Conservation (phyloP, 2,329 filamentous ascomycete species). For the Nemania bipapillata region DNA sequence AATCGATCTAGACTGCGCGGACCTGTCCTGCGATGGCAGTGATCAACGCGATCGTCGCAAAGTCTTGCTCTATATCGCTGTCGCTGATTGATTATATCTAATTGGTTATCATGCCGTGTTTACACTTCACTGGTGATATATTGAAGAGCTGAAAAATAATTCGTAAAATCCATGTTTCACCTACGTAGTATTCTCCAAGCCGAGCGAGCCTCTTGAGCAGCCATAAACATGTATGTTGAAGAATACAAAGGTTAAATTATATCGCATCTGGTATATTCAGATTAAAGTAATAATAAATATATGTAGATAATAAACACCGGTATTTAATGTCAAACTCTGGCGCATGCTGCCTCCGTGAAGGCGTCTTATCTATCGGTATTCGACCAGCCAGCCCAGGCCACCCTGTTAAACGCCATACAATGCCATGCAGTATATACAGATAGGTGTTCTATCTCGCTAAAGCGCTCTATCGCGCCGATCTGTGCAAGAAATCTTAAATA, state of each 20-base stretch:
- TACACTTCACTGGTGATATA: neutral
- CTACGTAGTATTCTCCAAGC: too few species aligned
- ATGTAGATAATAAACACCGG: neutral
- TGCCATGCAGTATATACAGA: slow-evolving; percentile 26
- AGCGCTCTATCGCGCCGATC: neutral
- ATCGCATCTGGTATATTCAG: neutral
- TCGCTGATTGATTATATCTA: neutral
- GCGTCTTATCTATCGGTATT: slow-evolving; percentile 4
- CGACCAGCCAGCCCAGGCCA: neutral
- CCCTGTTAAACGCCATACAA: slow-evolving; percentile 32
- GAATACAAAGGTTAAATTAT: neutral
- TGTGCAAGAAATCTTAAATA: slow-evolving; percentile 12
- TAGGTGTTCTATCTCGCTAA: slow-evolving; percentile 12
- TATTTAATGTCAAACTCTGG: slow-evolving; percentile 1
- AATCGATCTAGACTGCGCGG: neutral
- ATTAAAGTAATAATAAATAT: neutral
- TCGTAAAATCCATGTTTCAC: neutral
- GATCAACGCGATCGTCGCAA: slow-evolving; percentile 36
- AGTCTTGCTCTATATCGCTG: neutral
- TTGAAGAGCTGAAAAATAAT: neutral
- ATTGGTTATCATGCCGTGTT: neutral
- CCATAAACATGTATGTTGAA: too few species aligned
- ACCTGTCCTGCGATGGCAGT: slow-evolving; percentile 27
- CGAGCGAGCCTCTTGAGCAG: too few species aligned
- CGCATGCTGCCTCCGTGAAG: neutral